Evolutionary conservation across 495 filamentous ascomycete genomes (phyloP).

Genomic region (Neurospora sp.): DNA sequence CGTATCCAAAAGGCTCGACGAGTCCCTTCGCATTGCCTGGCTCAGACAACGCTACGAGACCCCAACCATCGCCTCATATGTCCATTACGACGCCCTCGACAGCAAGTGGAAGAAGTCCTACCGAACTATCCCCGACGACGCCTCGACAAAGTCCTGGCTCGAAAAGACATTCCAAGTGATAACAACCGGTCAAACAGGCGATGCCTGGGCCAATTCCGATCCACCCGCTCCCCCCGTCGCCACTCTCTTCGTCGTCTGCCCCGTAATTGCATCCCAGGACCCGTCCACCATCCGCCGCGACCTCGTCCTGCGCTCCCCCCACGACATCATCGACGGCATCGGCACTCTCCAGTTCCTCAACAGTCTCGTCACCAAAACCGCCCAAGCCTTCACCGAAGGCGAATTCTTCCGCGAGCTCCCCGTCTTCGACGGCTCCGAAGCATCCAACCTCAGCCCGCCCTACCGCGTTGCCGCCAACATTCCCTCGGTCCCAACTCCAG

Average conservation of each 20-base stretch:
- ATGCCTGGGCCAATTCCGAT: slow-evolving; percentile 34
- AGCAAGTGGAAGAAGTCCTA: slow-evolving; percentile 33
- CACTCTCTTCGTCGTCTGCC: slow-evolving; percentile 31
- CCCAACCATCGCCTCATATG: slow-evolving; percentile 33
- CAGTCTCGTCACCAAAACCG: slow-evolving; percentile 12
- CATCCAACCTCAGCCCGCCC: slow-evolving; percentile 9
- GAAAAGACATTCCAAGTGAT: slow-evolving; percentile 27
- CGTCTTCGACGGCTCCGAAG: slow-evolving; percentile 9
- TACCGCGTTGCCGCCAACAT: slow-evolving; percentile 9
- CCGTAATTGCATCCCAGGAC: not conserved
- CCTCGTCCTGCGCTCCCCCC: slow-evolving; percentile 34
- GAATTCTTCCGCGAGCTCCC: not conserved
- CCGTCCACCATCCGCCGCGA: slow-evolving; percentile 13
- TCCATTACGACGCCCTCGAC: slow-evolving; percentile 17
- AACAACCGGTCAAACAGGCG: slow-evolving; percentile 16
- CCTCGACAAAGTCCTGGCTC: slow-evolving; percentile 24
- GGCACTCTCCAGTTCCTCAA: slow-evolving; percentile 33
- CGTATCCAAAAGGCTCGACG: slow-evolving; percentile 9
- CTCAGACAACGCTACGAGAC: slow-evolving; percentile 29
- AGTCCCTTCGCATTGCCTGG: slow-evolving; percentile 32
- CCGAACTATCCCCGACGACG: slow-evolving; percentile 8
- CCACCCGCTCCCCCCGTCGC: slow-evolving; percentile 26
- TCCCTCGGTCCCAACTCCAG: not conserved
- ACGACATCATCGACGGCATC: slow-evolving; percentile 41
- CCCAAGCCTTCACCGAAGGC: slow-evolving; percentile 10